phyloP scores from a whole-genome alignment of 2,329 filamentous ascomycete genomes.

The Colletotrichum sp. region DNA sequence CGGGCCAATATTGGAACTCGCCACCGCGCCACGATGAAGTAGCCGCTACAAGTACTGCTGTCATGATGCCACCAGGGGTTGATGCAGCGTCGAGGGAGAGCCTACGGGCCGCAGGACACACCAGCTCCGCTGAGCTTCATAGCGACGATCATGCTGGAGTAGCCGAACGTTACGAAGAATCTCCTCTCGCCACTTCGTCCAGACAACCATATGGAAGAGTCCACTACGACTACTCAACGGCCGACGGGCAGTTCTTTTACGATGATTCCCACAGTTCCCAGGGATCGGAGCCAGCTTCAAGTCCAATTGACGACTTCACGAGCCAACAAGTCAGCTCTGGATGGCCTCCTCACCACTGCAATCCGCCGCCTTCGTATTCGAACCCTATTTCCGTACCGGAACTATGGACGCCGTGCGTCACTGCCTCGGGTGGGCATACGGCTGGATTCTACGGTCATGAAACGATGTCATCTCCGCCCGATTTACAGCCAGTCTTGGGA shows the following conservation, averaged over 20 bases:
- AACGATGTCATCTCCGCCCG: background rate
- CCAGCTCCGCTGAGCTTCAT: background rate
- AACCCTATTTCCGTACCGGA: background rate
- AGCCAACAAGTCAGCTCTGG: background rate
- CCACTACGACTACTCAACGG: background rate
- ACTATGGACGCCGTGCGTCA: background rate
- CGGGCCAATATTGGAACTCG: background rate
- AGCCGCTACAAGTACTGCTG: background rate
- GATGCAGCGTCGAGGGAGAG: background rate
- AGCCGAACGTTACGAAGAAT: background rate
- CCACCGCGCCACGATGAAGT: background rate
- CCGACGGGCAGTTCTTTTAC: background rate
- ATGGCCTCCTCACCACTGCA: background rate
- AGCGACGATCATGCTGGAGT: background rate
- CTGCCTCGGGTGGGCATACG: background rate
- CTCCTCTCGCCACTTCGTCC: background rate
- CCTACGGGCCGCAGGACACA: background rate
- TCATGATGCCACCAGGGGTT: background rate
- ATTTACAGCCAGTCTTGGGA: background rate
- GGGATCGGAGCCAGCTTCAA: background rate
- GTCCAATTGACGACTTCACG: background rate
- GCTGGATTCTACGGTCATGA: background rate
- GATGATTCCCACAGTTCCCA: background rate
- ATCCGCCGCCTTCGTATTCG: background rate
- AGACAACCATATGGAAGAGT: background rate